Evolutionary conservation across 495 filamentous ascomycete species (phyloP), one percentile per base, ranked within the genome.

Genomic region (Cercophora scortea): DNA sequence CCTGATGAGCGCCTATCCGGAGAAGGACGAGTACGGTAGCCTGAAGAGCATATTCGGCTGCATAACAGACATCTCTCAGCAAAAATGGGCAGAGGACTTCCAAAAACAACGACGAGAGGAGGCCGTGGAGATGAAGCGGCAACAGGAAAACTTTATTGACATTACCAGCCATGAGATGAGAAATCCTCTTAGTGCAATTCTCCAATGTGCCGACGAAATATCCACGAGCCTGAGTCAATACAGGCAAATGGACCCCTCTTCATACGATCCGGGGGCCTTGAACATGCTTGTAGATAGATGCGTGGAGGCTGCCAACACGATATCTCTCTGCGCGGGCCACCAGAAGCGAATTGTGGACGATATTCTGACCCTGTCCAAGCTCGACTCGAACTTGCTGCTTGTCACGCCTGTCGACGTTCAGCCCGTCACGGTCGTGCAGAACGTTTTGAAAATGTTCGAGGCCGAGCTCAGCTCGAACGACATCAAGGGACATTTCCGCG

Each of bases 161-260:
- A 92, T 90, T 55, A 90, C 86, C 7, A 89, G 85, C 55, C 89
- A 95, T 59, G 89, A 95, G 60, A 88, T 93, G 74, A 80, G 88
- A 8, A 95, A 93, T 55, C 89, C 89, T 1, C 73, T 93, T 8
- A 86, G 81, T 42, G 88, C 88, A 8, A 89, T 92, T 43, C 67
- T 91, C 35, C 87, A 91, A 65, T 90, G 86, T 61, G 82, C 84
- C 5, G 88, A 93, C 58, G 86, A 90, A 64, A 90, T 92, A 32
- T 61, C 76, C 7, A 77, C 70, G 0, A 70, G 75, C 11, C 58
- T 89, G 15, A 65, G 62, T 42, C 71, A 71, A 10, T 75, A 74
- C 55, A 66, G 61, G 51, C 25, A 52, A 12, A 39, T 17, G 5
- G 58, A 62, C 2, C 46, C 53, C 3, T 48, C 60, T 17, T 50